Base-by-base conservation (phyloP, 176 grass and related monocot genomes). In the Rhynchospora breviuscula region DNA sequence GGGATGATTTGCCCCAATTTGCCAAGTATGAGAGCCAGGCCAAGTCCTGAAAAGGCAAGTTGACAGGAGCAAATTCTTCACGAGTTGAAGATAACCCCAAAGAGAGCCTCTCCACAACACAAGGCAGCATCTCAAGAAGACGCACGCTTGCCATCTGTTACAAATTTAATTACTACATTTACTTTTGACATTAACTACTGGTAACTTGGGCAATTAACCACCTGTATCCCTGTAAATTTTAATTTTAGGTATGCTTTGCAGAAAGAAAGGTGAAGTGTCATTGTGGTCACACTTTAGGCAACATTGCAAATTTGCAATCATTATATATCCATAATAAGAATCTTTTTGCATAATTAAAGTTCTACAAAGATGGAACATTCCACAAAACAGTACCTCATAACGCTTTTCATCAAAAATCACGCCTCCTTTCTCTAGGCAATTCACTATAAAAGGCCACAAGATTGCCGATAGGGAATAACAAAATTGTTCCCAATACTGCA, bases 111-210 rank as follows among this genome's bases (percentile, higher is more conserved):
- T 90, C 89, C 83, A 90, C 94, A 75, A 94, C 90, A 65, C 89
- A 54, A 83, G 95, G 95, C 52, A 98, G 84, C 51, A 91, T 85
- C 84, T 98, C 92, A 62, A 98, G 85, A 68, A 98, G 78, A 40
- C 95, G 89, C 66, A 98, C 92, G 59, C 90, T 88, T 64, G 95
- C 89, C 90, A 98, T 94, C 92, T 98, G 90, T 88, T 85, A 91
- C 19, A 88, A 87, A 85, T 72, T 57, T 44, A 70, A 84, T 21
- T 49, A 83, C 14, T 72, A 56, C 64, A 57, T 84, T 82, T 51
- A 47, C 6, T 25, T 82, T 15, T 67, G 59, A 23, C 33, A 82
- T 67, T 66, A 52, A 82, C 67, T 82, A 66, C 46, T 49, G 48
- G 59, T n/a, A 13, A 82, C 52, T 67, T 63, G n/a, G 19, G 8